Conservation (phyloP, 345 rosid species). For the Hibiscus tridactylites region DNA sequence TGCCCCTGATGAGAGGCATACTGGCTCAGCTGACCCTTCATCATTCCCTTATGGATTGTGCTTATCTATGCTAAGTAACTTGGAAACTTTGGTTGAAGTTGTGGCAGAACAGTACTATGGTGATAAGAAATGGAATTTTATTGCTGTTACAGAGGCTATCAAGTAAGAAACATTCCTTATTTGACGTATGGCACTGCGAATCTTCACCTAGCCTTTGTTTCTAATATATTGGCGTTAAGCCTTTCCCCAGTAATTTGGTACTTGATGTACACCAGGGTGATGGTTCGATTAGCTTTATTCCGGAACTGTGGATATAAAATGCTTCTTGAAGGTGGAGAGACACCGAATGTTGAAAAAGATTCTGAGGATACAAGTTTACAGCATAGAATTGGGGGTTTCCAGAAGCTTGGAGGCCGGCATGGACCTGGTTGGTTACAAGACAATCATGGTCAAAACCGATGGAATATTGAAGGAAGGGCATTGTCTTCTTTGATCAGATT, state of each 20-base stretch:
- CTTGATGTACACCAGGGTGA: slow-evolving; percentile 42
- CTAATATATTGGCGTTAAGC: background rate
- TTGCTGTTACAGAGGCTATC: slow-evolving; percentile 69
- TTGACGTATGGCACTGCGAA: background rate
- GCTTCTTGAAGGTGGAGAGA: slow-evolving; percentile 91
- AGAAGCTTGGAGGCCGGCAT: slow-evolving; percentile 18
- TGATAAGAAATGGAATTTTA: slow-evolving; percentile 78
- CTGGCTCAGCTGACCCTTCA: slow-evolving; percentile 29
- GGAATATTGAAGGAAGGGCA: slow-evolving; percentile 78
- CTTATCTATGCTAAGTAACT: slow-evolving; percentile 71
- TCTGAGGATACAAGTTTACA: slow-evolving; percentile 29
- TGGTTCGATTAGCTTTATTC: slow-evolving; percentile 62
- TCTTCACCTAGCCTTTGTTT: background rate
- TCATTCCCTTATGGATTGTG: slow-evolving; percentile 64
- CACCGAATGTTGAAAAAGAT: slow-evolving; percentile 48
- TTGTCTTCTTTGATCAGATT: slow-evolving; percentile 66
- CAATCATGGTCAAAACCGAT: slow-evolving; percentile 26
- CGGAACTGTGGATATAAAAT: slow-evolving; percentile 72
- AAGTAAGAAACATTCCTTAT: slow-evolving; percentile 43
- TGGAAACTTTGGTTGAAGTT: slow-evolving; percentile 88
- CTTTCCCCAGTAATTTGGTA: slow-evolving; percentile 10
- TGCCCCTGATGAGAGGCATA: slow-evolving; percentile 33
- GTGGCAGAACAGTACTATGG: slow-evolving; percentile 78
- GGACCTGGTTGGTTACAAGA: slow-evolving; percentile 23
- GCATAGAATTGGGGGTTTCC: slow-evolving; percentile 17